A percentile compares a stretch with the other conserved stretches of the same genome.
phyloP scores from a whole-genome alignment of 768 basidiomycete species.

The Boletus huronensis region DNA sequence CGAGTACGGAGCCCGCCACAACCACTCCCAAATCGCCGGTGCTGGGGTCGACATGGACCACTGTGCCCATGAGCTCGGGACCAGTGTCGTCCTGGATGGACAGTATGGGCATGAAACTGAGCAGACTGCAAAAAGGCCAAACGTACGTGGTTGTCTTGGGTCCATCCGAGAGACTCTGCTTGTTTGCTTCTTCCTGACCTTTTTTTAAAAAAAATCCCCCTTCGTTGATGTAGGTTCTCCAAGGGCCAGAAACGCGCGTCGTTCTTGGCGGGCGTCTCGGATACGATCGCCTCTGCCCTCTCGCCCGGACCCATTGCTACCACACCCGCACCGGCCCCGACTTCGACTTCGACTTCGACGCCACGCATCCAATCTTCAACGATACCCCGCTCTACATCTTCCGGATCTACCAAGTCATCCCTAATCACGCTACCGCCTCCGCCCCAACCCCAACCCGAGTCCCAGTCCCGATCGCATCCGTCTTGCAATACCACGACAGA shows the following conservation, averaged over 20 bases:
- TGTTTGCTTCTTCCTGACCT: neutral
- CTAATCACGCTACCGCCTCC: neutral
- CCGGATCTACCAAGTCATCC: neutral
- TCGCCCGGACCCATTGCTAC: constrained; percentile 36
- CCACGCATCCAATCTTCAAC: constrained; percentile 20
- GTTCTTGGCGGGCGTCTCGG: constrained; percentile 61
- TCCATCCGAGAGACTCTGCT: neutral
- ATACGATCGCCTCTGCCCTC: constrained; percentile 49
- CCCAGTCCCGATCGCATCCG: constrained; percentile 1
- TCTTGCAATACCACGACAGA: constrained; percentile 12
- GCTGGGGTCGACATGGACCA: neutral
- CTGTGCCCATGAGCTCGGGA: constrained; percentile 29
- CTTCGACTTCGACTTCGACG: neutral
- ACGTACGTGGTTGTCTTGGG: constrained; percentile 41
- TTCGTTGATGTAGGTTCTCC: constrained; percentile 44
- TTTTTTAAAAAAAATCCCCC: neutral
- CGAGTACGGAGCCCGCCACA: neutral
- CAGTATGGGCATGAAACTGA: constrained; percentile 58
- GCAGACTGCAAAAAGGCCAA: constrained; percentile 49
- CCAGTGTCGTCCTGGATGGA: constrained; percentile 49
- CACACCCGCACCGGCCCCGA: constrained; percentile 16
- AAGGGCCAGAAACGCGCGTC: constrained; percentile 70
- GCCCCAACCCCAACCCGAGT: neutral
- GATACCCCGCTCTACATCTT: neutral
- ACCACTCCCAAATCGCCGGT: neutral